Conservation (phyloP, 2,329 filamentous ascomycete genomes). For the Rhynchosporium agropyri region DNA sequence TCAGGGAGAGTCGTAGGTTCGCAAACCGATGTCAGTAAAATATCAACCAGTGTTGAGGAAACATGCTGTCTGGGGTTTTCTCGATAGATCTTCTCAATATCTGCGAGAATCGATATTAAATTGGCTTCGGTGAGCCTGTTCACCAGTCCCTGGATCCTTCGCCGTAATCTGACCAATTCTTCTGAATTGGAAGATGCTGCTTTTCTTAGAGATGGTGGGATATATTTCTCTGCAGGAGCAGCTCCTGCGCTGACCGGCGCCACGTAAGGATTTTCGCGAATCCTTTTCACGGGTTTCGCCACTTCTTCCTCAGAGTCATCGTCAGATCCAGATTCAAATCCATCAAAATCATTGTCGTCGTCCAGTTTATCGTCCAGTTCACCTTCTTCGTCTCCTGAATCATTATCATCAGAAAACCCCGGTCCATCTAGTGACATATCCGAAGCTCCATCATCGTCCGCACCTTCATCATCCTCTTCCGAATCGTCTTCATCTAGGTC, state of each 20-base stretch:
- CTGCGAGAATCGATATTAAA: conserved; percentile 77
- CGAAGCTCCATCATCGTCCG: conserved; percentile 41
- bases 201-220: conserved; percentile 81
- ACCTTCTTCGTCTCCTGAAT: conserved; percentile 22
- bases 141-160: conserved; percentile 83
- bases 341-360: conserved; percentile 46
- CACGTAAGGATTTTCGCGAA: conserved; percentile 85
- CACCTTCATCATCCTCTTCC: conserved; percentile 36
- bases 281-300: conserved; percentile 46
- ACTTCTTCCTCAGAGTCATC: conserved; percentile 41
- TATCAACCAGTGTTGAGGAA: conserved; percentile 75
- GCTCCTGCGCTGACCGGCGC: conserved; percentile 61
- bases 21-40: conserved; percentile 77
- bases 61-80: conserved; percentile 86
- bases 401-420: conserved; percentile 40
- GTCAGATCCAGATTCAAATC: conserved; percentile 42
- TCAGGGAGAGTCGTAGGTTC: conserved; percentile 80
- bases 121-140: conserved; percentile 94
- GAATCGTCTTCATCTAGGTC: conserved; percentile 38
- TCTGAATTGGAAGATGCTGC: conserved; percentile 66
- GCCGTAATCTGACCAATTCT: conserved; percentile 67
- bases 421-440: conserved; percentile 38
- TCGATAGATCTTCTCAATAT: conserved; percentile 82
- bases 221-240: conserved; percentile 71
- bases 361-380: conserved; percentile 43